Evolutionary conservation across 2,329 filamentous ascomycete genomes (phyloP), one percentile per base, ranked within the genome.

Genomic region (Dendrostoma leiphaemia): DNA sequence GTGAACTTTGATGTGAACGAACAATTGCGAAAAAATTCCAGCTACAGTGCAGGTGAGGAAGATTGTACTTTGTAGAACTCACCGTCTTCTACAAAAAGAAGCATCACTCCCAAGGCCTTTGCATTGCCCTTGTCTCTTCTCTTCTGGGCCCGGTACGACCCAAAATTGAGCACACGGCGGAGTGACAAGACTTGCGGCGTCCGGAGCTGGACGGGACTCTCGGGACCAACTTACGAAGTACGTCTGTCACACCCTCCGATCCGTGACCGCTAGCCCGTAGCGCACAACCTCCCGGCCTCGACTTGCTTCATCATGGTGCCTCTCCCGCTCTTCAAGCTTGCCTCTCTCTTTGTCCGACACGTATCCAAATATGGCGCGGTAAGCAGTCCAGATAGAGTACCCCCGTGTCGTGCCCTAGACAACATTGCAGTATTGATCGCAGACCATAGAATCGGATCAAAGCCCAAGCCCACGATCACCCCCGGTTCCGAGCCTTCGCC

Each of bases 361-460:
- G 71, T 87, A 50, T 87, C 84, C 53, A 87, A 87, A 71, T 87
- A 87, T 75, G 84, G 84, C 65, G 84, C 84, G 52, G 84, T 87
- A 79, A 62, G 82, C 71, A 44, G 26, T 17, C n/a, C 9, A 28
- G 24, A 7, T 13, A 26, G n/a, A n/a, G n/a, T n/a, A n/a, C n/a
- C n/a, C 26, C 21, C 29, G 19, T 46, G 6, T 24, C 6, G 24
- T 37, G 3, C 17, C 19, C 13, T 28, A 10, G 32, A 21, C 19
- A 31, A 21, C 23, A 19, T 17, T 35, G 35, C 56, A n/a, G n/a
- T n/a, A n/a, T n/a, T 55, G 48, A 55, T 38, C 5, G 21, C 23
- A 35, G 17, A 37, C 17, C 19, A n/a, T 58, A 87, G 84, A 87
- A 86, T 66, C 82, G 74, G 60, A 87, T 87, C 64, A 87, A 87